A percentile compares a stretch with the other conserved stretches of the same genome.
Conservation (phyloP, 1,284 basidiomycete species). For the Boletus semigastroideus region DNA sequence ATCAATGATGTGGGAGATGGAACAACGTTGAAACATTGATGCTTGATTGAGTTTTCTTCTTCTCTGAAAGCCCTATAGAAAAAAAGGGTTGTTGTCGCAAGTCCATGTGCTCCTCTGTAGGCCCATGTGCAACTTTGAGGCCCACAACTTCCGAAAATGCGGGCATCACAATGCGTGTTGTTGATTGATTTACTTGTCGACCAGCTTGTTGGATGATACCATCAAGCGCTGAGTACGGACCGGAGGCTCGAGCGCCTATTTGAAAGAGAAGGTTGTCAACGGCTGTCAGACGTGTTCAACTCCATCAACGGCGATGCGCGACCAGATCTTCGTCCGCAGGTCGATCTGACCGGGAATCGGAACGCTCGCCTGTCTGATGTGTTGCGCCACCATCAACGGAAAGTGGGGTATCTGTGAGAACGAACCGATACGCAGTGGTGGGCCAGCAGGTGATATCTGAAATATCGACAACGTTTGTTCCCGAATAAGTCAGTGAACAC, state of each 20-base stretch:
- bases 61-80: not conserved
- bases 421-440: no score
- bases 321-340: not conserved
- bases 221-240: slow-evolving; percentile 2
- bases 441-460: not conserved
- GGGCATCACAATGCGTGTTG: not conserved
- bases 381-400: slow-evolving; percentile 4
- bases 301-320: not conserved
- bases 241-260: not conserved
- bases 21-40: not conserved
- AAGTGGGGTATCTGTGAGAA: not conserved
- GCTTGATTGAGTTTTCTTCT: not conserved
- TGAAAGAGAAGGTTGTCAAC: not conserved
- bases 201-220: not conserved
- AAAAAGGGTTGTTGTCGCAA: no score
- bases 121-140: not conserved
- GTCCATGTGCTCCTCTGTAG: not conserved
- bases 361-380: not conserved
- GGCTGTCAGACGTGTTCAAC: not conserved
- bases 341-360: not conserved
- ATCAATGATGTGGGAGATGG: slow-evolving; percentile 10
- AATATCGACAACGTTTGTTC: not conserved
- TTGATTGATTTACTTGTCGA: not conserved
- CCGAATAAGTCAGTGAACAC: not conserved
- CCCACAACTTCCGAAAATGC: not conserved